A percentile compares a stretch with the other conserved stretches of the same genome.
Conservation (phyloP, 768 basidiomycete genomes). For the Pleurotus pulmonarius region DNA sequence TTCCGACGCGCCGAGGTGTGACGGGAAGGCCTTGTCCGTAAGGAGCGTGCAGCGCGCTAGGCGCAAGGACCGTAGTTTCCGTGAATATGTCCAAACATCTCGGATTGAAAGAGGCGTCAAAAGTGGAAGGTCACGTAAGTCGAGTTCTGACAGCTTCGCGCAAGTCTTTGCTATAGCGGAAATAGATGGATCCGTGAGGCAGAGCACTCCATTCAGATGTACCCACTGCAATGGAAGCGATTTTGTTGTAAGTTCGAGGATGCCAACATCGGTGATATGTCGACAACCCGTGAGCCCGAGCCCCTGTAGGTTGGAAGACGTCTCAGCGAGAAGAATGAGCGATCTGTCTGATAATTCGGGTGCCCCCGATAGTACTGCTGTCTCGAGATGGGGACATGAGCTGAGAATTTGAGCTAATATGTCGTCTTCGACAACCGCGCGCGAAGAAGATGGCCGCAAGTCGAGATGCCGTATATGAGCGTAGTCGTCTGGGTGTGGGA, state of each 20-base stretch:
- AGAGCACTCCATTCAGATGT: constrained; percentile 64
- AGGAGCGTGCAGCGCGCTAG: constrained; percentile 74
- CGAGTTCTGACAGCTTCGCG: constrained; percentile 76
- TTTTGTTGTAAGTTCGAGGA: constrained; percentile 67
- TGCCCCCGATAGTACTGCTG: constrained; percentile 66
- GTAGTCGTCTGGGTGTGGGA: constrained; percentile 58
- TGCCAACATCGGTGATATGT: constrained; percentile 71
- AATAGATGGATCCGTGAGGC: constrained; percentile 58
- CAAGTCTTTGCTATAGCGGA: constrained; percentile 72
- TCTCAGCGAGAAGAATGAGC: constrained; percentile 56
- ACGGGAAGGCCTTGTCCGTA: constrained; percentile 79
- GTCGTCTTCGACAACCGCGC: constrained; percentile 46
- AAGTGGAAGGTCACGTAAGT: constrained; percentile 65
- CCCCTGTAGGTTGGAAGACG: constrained; percentile 65
- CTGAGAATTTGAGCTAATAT: constrained; percentile 54
- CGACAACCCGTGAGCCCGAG: constrained; percentile 76
- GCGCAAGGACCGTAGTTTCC: constrained; percentile 71
- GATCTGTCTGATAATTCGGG: constrained; percentile 67
- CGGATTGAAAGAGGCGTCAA: constrained; percentile 68
- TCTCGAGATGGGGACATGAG: constrained; percentile 62
- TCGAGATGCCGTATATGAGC: constrained; percentile 57
- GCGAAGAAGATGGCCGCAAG: constrained; percentile 38
- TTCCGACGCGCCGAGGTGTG: constrained; percentile 27
- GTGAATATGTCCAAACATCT: constrained; percentile 80
- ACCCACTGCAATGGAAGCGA: constrained; percentile 71